Conservation (phyloP, 2,329 filamentous ascomycete species). For the Fusarium succisae region DNA sequence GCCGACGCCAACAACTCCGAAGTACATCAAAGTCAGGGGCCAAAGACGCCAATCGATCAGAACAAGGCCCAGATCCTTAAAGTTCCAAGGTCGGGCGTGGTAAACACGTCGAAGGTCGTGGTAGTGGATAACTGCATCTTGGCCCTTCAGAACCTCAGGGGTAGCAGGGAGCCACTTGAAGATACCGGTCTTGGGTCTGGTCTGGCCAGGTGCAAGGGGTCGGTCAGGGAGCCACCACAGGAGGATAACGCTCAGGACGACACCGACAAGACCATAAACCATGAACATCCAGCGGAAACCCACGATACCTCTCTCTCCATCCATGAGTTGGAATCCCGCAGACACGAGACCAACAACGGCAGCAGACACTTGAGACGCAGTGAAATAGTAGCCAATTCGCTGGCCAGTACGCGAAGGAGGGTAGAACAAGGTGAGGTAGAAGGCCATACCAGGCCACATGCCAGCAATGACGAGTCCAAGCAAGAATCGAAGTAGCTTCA, state of each 20-base stretch:
- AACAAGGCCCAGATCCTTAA: conserved; percentile 75
- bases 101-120: conserved; percentile 84
- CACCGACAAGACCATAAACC: conserved; percentile 80
- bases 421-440: conserved; percentile 92
- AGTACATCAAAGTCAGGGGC: conserved; percentile 91
- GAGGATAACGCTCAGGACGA: conserved; percentile 75
- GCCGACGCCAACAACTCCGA: conserved; percentile 91
- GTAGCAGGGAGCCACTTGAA: conserved; percentile 73
- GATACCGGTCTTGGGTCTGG: conserved; percentile 59
- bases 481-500: conserved; percentile 87
- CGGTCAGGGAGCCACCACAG: conserved; percentile 94
- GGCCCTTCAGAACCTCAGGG: conserved; percentile 76
- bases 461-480: conserved; percentile 89
- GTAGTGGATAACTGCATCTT: conserved; percentile 85
- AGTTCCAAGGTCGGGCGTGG: conserved; percentile 75
- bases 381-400: conserved; percentile 90
- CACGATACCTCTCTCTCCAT: conserved; percentile 77
- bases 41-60: conserved; percentile 88
- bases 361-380: conserved; percentile 86
- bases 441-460: conserved; percentile 96
- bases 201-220: conserved; percentile 76
- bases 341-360: conserved; percentile 90
- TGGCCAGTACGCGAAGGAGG: conserved; percentile 87
- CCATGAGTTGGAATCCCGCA: conserved; percentile 92
- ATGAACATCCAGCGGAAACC: conserved; percentile 96